Conservation (phyloP, 805 yeast genomes). For the Candida peoriensis region DNA sequence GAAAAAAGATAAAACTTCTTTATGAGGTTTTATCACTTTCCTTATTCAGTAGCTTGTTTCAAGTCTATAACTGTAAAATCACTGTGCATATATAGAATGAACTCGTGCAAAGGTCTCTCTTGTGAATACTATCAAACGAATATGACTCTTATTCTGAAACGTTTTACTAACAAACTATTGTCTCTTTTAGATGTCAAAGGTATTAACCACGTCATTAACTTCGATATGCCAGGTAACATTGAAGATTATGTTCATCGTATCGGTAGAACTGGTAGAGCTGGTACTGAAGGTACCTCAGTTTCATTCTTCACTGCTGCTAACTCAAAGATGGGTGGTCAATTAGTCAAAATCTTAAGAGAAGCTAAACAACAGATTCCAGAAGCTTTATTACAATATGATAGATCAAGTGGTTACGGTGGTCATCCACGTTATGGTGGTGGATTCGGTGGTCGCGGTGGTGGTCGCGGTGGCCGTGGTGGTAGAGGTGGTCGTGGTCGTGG, state of each 20-base stretch:
- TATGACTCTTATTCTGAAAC: constrained; percentile 1
- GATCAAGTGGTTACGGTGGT: constrained; percentile 65
- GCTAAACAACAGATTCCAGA: constrained; percentile 90
- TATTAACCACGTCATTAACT: constrained; percentile 87
- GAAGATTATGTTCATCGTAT: constrained; percentile 99
- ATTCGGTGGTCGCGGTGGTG: constrained; percentile 28
- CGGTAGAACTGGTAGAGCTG: constrained; percentile 97
- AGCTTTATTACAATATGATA: constrained; percentile 69
- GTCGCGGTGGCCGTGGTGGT: constrained; percentile 34
- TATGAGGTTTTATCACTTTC: no score
- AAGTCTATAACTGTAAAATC: no score
- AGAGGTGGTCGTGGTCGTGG: constrained; percentile 16
- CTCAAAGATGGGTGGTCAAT: constrained; percentile 83
- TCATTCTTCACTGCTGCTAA: constrained; percentile 89
- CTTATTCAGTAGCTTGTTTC: no score
- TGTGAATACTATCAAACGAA: no score
- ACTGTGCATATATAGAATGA: no score
- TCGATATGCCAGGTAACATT: constrained; percentile 96
- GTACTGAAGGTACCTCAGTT: constrained; percentile 91
- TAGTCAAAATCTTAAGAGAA: constrained; percentile 86
- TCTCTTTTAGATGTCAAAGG: constrained; percentile 87
- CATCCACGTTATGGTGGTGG: constrained; percentile 41
- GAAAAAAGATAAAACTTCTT: no score
- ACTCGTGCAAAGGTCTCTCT: no score
- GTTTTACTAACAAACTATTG: constrained; percentile 25